phyloP scores from a whole-genome alignment of 164 flowering plant species.

The Berberis thunbergii region DNA sequence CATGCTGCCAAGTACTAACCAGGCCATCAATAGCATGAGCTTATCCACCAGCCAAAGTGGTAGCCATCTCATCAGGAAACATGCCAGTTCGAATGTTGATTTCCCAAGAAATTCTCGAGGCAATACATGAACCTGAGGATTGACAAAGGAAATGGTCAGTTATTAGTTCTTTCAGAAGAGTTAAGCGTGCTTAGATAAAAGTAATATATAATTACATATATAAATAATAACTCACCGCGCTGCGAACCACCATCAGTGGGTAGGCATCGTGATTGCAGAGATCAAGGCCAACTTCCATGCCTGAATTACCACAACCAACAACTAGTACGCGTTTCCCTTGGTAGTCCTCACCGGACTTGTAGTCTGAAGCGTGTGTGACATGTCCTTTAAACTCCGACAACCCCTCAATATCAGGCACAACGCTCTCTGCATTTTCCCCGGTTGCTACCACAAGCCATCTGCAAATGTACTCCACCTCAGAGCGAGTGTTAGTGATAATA shows the following conservation, averaged over 20 bases:
- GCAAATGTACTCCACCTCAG: conserved; percentile 55
- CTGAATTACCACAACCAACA: conserved; percentile 83
- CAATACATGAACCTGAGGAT: conserved; percentile 66
- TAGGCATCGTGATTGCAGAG: conserved; percentile 60
- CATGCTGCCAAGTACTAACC: conserved; percentile 45
- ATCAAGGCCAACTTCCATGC: conserved; percentile 78
- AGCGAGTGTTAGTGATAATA: background rate
- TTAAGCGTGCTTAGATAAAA: background rate
- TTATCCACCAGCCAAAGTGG: conserved; percentile 61
- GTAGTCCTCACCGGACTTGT: conserved; percentile 49
- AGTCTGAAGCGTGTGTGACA: conserved; percentile 47
- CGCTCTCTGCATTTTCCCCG: conserved; percentile 71
- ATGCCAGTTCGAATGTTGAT: conserved; percentile 57
- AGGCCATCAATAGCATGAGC: conserved; percentile 40
- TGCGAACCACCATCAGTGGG: conserved; percentile 62
- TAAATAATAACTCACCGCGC: conserved; percentile 40
- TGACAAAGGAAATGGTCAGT: no score
- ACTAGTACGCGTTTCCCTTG: conserved; percentile 51
- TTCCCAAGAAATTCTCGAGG: conserved; percentile 66
- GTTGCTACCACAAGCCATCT: conserved; percentile 80
- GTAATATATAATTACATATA: background rate
- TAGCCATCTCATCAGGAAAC: conserved; percentile 50
- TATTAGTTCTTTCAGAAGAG: background rate
- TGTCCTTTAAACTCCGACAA: conserved; percentile 40
- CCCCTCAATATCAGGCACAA: conserved; percentile 58